A percentile compares a stretch with the other conserved stretches of the same genome.
phyloP scores from a whole-genome alignment of 257 asterid genomes.

The Primulina tabacum region DNA sequence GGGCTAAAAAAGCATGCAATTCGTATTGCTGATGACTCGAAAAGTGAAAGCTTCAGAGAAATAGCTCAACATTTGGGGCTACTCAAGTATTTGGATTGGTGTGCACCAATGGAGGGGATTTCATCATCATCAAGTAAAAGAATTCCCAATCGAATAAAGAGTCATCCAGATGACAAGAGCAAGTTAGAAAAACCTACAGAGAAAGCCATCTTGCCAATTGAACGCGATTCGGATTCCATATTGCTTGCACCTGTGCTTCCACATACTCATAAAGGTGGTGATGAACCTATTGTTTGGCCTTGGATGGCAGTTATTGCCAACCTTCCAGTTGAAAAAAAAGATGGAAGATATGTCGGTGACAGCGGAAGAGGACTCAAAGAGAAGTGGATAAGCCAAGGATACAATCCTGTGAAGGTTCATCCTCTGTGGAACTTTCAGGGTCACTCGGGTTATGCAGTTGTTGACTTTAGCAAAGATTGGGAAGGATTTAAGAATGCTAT shows the following conservation, averaged over 20 bases:
- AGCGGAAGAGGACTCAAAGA: conserved; percentile 64
- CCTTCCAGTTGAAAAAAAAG: conserved; percentile 46
- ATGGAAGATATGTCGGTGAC: conserved; percentile 60
- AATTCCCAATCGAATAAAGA: conserved; percentile 28
- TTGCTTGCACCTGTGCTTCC: conserved; percentile 16
- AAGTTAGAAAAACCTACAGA: conserved; percentile 8
- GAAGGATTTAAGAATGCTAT: conserved; percentile 71
- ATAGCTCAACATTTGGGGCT: conserved; percentile 70
- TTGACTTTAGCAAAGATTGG: conserved; percentile 68
- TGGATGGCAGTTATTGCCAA: conserved; percentile 82
- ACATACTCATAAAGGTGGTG: conserved; percentile 32
- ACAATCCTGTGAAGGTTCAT: conserved; percentile 61
- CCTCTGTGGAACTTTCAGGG: conserved; percentile 64
- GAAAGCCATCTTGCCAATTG: background rate
- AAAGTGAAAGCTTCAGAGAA: conserved; percentile 54
- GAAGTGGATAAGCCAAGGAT: conserved; percentile 54
- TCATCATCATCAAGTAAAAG: conserved; percentile 29
- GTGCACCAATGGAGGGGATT: conserved; percentile 29
- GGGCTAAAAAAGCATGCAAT: conserved; percentile 68
- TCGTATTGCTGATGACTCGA: conserved; percentile 61
- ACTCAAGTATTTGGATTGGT: conserved; percentile 59
- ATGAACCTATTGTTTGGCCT: conserved; percentile 77
- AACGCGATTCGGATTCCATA: conserved; percentile 16
- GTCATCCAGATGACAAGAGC: conserved; percentile 21
- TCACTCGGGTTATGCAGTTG: conserved; percentile 74